Conservation (phyloP, 2,329 filamentous ascomycete species). For the Colletotrichum gloeosporioides region DNA sequence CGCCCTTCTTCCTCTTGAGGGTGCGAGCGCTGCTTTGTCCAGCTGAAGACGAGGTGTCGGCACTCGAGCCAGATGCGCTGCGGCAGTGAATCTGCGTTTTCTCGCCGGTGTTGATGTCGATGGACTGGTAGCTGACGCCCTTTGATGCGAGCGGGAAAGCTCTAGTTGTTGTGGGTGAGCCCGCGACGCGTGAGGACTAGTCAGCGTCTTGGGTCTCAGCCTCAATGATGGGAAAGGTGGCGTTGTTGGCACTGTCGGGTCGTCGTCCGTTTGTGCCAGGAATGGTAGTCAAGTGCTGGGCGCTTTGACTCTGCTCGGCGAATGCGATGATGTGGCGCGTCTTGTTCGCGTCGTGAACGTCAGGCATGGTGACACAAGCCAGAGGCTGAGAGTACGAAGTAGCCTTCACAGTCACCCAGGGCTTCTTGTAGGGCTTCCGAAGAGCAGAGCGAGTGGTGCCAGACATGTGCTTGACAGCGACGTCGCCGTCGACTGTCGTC, state of each 20-base stretch:
- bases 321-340: not conserved
- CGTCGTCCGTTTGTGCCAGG: not conserved
- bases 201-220: not conserved
- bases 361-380: not conserved
- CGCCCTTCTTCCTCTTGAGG: not conserved
- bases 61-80: not conserved
- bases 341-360: not conserved
- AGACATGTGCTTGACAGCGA: not conserved
- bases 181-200: not conserved
- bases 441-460: not conserved
- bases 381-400: not conserved
- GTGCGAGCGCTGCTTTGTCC: not conserved
- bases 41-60: not conserved
- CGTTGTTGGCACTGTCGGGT: not conserved
- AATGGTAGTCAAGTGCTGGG: not conserved
- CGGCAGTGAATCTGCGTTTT: not conserved
- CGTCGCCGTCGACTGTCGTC: not conserved
- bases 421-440: not conserved
- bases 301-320: not conserved
- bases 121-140: not conserved
- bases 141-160: not conserved
- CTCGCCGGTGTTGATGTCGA: not conserved
- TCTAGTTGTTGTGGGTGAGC: not conserved
- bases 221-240: too few species aligned
- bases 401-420: not conserved